phyloP scores from a whole-genome alignment of 192 early-diverging fungal species.

The Backusella liffmaniae region DNA sequence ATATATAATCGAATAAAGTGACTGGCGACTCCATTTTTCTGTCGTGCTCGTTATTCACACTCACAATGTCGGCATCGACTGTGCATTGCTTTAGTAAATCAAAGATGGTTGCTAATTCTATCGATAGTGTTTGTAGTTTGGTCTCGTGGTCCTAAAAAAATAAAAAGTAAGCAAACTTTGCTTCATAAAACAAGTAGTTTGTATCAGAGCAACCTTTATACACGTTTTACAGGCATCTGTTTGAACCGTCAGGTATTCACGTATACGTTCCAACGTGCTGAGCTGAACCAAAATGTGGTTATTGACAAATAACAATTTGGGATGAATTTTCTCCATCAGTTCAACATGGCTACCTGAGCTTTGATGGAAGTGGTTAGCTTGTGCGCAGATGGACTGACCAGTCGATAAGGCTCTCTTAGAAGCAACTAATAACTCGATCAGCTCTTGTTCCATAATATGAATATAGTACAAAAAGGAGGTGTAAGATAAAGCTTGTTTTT shows the following conservation, averaged over 20 bases:
- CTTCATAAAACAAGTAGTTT: too few species aligned
- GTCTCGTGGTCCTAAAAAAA: constrained; percentile 12
- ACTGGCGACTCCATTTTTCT: not conserved
- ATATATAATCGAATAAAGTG: constrained; percentile 37
- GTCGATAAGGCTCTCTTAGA: constrained; percentile 33
- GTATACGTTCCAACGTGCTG: constrained; percentile 21
- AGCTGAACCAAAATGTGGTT: constrained; percentile 31
- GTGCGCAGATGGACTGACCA: constrained; percentile 28
- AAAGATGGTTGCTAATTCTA: constrained; percentile 29
- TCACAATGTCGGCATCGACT: constrained; percentile 29
- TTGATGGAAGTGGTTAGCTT: constrained; percentile 25
- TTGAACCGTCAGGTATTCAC: constrained; percentile 18
- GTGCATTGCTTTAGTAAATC: constrained; percentile 17
- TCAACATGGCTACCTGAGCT: constrained; percentile 22
- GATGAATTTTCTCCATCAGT: constrained; percentile 32
- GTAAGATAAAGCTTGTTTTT: not conserved
- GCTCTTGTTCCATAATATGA: constrained; percentile 29
- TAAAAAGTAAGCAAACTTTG: too few species aligned
- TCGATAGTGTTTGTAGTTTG: constrained; percentile 17
- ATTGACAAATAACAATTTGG: constrained; percentile 29
- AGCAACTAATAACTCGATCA: constrained; percentile 28
- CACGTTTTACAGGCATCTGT: not conserved
- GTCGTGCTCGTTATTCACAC: constrained; percentile 8
- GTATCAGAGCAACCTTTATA: constrained; percentile 18
- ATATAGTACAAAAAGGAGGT: not conserved